Conservation (phyloP, 139 green algal species). For the Penium margaritaceum region DNA sequence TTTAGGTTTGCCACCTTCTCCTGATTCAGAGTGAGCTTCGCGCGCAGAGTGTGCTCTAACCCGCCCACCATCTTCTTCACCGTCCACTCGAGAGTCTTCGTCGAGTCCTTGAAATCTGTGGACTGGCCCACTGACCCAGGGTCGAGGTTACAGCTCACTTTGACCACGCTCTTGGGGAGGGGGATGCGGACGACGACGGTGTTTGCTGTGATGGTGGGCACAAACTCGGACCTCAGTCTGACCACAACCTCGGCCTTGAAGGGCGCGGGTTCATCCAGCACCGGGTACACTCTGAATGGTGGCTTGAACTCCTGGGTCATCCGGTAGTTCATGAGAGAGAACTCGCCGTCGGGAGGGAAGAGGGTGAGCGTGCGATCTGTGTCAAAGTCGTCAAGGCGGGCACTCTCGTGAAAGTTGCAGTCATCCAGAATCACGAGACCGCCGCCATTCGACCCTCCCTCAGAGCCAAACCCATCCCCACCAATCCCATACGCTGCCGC, state of each 20-base stretch:
- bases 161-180: slow-evolving; percentile 42
- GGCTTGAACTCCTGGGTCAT: slow-evolving; percentile 70
- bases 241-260: slow-evolving; percentile 49
- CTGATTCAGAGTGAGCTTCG: slow-evolving; percentile 33
- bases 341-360: slow-evolving; percentile 65
- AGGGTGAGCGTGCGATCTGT: slow-evolving; percentile 79
- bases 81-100: slow-evolving; percentile 48
- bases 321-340: slow-evolving; percentile 90
- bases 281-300: slow-evolving; percentile 74
- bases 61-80: slow-evolving; percentile 47
- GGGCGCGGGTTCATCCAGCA: slow-evolving; percentile 54
- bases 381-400: slow-evolving; percentile 74
- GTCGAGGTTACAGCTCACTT: slow-evolving; percentile 38
- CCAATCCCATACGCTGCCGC: too few relatives aligned
- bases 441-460: background rate
- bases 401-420: slow-evolving; percentile 77
- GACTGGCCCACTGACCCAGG: slow-evolving; percentile 39
- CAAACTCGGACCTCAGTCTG: slow-evolving; percentile 48
- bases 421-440: slow-evolving; percentile 70
- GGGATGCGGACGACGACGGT: slow-evolving; percentile 42
- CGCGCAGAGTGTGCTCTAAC: slow-evolving; percentile 27
- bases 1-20: slow-evolving; percentile 32
- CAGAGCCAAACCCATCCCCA: slow-evolving; percentile 32
- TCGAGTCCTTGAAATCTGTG: slow-evolving; percentile 39
- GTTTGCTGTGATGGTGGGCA: slow-evolving; percentile 18